phyloP scores from a whole-genome alignment of 371 early-diverging fungal species.

The Mortierella sp. region DNA sequence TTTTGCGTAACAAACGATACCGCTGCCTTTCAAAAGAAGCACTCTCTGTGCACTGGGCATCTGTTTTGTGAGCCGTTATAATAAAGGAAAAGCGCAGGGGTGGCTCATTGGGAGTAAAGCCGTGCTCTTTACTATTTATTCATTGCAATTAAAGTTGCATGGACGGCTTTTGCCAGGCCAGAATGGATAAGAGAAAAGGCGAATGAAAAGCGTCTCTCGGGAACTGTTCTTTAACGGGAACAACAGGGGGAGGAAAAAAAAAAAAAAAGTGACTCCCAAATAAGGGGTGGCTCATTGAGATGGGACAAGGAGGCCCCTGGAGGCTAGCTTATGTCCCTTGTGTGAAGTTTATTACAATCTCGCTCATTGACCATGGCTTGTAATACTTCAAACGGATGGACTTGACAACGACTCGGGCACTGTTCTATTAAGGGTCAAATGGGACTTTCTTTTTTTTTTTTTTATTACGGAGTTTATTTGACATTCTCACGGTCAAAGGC shows the following conservation, averaged over 20 bases:
- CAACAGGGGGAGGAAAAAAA: background rate
- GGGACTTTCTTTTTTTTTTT: background rate
- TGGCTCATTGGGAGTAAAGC: background rate
- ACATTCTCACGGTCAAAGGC: background rate
- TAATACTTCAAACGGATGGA: background rate
- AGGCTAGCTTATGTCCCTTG: background rate
- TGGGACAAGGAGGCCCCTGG: background rate
- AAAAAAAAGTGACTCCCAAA: background rate
- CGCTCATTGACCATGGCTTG: background rate
- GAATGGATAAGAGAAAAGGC: background rate
- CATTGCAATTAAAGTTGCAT: no score
- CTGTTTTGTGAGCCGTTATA: background rate
- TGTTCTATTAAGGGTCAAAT: background rate
- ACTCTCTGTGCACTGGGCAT: background rate
- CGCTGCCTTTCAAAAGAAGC: background rate
- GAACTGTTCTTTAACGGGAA: background rate
- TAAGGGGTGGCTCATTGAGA: background rate
- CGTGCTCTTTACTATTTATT: no score
- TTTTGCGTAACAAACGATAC: conserved; percentile 1
- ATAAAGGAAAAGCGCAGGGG: background rate
- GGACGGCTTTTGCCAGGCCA: background rate
- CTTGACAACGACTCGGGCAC: no score
- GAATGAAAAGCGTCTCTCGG: background rate
- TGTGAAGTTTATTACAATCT: background rate
- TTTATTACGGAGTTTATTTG: background rate